Conservation (phyloP, 1,284 basidiomycete genomes). For the Earliella scabrosa region DNA sequence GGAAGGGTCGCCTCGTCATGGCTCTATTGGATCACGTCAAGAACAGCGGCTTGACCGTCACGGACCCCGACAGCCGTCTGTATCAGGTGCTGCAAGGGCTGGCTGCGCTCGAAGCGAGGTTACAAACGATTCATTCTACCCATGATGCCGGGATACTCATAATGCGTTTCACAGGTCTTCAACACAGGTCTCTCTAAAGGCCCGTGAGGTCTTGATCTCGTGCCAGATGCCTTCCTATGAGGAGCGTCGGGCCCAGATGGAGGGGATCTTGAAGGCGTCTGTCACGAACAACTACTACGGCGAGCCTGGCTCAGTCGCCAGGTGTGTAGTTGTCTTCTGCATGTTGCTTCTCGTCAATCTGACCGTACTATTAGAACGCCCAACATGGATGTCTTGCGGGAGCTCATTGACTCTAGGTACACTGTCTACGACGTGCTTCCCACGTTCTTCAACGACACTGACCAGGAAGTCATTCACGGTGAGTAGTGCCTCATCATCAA, state of each 20-base stretch:
- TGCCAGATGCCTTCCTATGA: slow-evolving; percentile 97
- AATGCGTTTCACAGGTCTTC: slow-evolving; percentile 62
- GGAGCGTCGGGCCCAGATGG: slow-evolving; percentile 94
- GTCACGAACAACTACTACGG: slow-evolving; percentile 90
- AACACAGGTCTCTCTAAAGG: slow-evolving; percentile 90
- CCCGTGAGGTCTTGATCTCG: slow-evolving; percentile 95
- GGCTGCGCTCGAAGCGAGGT: slow-evolving; percentile 88
- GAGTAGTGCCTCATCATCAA: slow-evolving; percentile 29
- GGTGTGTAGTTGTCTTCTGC: slow-evolving; percentile 41
- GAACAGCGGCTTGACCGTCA: slow-evolving; percentile 71
- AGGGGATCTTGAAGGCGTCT: slow-evolving; percentile 88
- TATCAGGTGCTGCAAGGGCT: slow-evolving; percentile 79
- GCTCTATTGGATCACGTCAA: slow-evolving; percentile 91
- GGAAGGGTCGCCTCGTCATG: slow-evolving; percentile 90
- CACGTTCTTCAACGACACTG: slow-evolving; percentile 90
- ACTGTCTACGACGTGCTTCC: slow-evolving; percentile 98
- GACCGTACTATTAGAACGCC: slow-evolving; percentile 59
- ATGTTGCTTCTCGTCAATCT: neutral
- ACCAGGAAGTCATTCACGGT: slow-evolving; percentile 87
- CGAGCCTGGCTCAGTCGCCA: slow-evolving; percentile 72
- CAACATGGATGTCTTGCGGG: slow-evolving; percentile 85
- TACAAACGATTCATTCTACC: slow-evolving; percentile 31
- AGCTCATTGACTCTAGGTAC: slow-evolving; percentile 95
- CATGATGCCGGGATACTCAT: neutral
- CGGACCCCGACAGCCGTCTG: slow-evolving; percentile 71